Conservation (phyloP, 345 rosid genomes). For the Acer saccharum region DNA sequence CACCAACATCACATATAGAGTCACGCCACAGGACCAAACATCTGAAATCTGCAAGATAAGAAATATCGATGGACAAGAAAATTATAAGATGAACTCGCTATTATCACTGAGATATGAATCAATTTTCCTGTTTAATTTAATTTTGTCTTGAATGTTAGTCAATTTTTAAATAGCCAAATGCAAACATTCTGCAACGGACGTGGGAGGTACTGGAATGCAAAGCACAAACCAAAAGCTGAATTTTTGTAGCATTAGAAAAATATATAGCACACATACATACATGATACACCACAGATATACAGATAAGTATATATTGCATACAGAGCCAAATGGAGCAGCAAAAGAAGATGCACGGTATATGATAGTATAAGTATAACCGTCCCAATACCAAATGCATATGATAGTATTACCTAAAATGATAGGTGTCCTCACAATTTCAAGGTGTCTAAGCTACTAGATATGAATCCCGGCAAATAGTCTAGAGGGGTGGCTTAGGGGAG, state of each 20-base stretch:
- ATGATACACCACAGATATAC: neutral
- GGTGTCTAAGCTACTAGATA: neutral
- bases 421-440: neutral
- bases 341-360: neutral
- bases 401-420: neutral
- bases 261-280: neutral
- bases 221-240: neutral
- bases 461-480: neutral
- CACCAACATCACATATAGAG: slow-evolving; percentile 74
- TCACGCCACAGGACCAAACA: slow-evolving; percentile 87
- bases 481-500: neutral
- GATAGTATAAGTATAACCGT: neutral
- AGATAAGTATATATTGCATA: neutral
- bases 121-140: too few relatives aligned
- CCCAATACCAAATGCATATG: neutral
- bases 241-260: neutral
- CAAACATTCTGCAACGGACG: neutral
- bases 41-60: slow-evolving; percentile 49
- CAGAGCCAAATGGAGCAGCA: neutral
- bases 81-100: neutral
- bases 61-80: slow-evolving; percentile 12
- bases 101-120: neutral
- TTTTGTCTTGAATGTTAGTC: neutral
- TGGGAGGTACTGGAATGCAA: neutral
- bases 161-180: neutral